Percentiles rank a stretch among this genome's conserved stretches.
These are phyloP conservation scores for Ormosia semicastrata DNA, from an alignment of 306 rosid genomes.

Conservation along the genomic window DNA sequence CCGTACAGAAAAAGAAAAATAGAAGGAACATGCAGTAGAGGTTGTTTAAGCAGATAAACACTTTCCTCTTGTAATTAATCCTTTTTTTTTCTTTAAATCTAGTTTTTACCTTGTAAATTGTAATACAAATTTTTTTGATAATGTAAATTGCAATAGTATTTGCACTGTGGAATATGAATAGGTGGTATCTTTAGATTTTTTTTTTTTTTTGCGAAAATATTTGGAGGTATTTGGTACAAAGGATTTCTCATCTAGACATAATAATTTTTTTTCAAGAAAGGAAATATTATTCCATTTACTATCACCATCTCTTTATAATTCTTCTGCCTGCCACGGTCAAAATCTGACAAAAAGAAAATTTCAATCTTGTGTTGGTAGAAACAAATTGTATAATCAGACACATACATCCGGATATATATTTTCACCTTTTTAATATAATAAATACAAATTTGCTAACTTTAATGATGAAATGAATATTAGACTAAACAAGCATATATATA, in stretches of 20 bases:
- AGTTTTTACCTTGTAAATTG: no score
- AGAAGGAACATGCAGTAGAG: no score
- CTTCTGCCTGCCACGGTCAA: conserved; percentile 6
- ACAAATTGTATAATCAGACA: conserved; percentile 17
- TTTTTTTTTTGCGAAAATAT: background rate
- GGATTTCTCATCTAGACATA: background rate
- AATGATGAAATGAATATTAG: conserved; percentile 21
- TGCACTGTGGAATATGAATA: background rate
- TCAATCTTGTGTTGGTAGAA: conserved; percentile 17
- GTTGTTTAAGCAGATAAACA: no score
- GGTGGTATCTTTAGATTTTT: background rate
- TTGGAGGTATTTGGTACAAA: background rate
- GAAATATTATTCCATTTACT: background rate
- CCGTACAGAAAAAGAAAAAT: no score
- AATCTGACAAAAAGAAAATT: conserved; percentile 9
- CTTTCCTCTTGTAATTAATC: no score
- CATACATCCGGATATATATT: background rate
- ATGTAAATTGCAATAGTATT: background rate
- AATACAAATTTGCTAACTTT: conserved; percentile 29
- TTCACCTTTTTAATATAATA: background rate
- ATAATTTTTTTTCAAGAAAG: background rate
- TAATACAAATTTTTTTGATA: no score
- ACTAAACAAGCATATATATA: conserved; percentile 31
- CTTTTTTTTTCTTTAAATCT: no score
- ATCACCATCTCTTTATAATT: background rate